Conservation (phyloP, 345 rosid species). For the Excoecaria cochinchinensis region DNA sequence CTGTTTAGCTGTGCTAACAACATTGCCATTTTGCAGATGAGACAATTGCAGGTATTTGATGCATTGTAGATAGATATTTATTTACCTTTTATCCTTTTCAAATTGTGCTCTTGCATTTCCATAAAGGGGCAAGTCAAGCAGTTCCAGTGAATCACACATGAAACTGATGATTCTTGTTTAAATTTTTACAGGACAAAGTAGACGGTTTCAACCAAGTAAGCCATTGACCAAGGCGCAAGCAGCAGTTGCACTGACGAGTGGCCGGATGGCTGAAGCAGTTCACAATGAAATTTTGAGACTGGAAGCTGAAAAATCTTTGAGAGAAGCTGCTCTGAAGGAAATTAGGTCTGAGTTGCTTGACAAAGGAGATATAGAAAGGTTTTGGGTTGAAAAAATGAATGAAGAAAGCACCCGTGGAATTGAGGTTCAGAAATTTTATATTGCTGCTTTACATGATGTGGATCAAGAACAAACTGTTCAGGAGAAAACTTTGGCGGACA, state of each 20-base stretch:
- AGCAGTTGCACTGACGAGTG: conserved; percentile 74
- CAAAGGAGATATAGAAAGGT: conserved; percentile 56
- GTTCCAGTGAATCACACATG: conserved; percentile 10
- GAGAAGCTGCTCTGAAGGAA: conserved; percentile 56
- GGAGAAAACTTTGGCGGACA: conserved; percentile 43
- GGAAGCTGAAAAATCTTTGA: conserved; percentile 54
- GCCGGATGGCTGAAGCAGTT: conserved; percentile 64
- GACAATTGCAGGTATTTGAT: not conserved
- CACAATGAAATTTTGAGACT: conserved; percentile 55
- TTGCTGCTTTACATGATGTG: conserved; percentile 41
- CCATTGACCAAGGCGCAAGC: conserved; percentile 86
- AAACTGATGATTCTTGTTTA: not conserved
- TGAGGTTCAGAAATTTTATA: conserved; percentile 48
- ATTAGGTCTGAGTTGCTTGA: conserved; percentile 61
- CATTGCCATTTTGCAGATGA: not conserved
- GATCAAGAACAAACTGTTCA: conserved; percentile 55
- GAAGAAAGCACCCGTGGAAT: conserved; percentile 49
- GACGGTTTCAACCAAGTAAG: conserved; percentile 73
- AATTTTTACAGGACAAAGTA: conserved; percentile 64
- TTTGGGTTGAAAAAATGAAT: conserved; percentile 64
- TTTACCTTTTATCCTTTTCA: not conserved
- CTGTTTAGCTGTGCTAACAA: not conserved
- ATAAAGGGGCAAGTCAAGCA: conserved; percentile 7
- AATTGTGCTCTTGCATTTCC: not conserved
- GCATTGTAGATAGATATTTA: not conserved